phyloP scores from a whole-genome alignment of 257 asterid genomes.

The Thymus mandschuricus region DNA sequence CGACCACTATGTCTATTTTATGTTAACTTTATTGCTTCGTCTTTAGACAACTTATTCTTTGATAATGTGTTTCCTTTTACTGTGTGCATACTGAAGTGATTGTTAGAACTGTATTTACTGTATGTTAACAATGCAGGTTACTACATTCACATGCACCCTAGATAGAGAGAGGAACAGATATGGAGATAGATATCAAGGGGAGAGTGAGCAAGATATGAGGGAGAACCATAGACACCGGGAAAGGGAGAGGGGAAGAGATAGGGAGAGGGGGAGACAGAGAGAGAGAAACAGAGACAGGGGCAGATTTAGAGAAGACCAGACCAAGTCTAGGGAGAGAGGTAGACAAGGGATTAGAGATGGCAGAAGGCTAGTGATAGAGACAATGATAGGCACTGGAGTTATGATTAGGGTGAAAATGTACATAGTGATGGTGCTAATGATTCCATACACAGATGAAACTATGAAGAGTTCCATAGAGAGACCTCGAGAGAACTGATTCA shows the following conservation, averaged over 20 bases:
- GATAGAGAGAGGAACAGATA: slow-evolving; percentile 33
- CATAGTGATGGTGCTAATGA: slow-evolving; percentile 50
- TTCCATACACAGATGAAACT: slow-evolving; percentile 59
- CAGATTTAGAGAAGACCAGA: slow-evolving; percentile 41
- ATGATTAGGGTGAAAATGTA: slow-evolving; percentile 51
- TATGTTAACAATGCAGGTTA: too few species aligned
- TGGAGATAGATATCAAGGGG: slow-evolving; percentile 40
- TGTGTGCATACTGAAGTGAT: too few species aligned
- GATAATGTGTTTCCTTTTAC: too few species aligned
- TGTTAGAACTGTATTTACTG: too few species aligned
- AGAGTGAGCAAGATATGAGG: slow-evolving; percentile 41
- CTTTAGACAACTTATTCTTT: too few species aligned
- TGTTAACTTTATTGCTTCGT: too few species aligned
- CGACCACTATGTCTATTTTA: too few species aligned
- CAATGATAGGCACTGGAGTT: slow-evolving; percentile 47
- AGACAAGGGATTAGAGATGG: slow-evolving; percentile 48
- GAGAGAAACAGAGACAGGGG: slow-evolving; percentile 8
- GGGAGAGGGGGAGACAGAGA: slow-evolving; percentile 27
- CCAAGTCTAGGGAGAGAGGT: slow-evolving; percentile 46
- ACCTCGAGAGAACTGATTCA: slow-evolving; percentile 37
- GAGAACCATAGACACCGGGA: slow-evolving; percentile 44
- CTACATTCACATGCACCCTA: too few species aligned
- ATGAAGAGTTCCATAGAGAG: slow-evolving; percentile 47
- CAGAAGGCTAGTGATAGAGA: slow-evolving; percentile 48
- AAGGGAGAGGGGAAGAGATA: slow-evolving; percentile 38